Evolutionary conservation across 2,329 filamentous ascomycete genomes (phyloP).

Genomic region (Decorospora gaudefroyi): DNA sequence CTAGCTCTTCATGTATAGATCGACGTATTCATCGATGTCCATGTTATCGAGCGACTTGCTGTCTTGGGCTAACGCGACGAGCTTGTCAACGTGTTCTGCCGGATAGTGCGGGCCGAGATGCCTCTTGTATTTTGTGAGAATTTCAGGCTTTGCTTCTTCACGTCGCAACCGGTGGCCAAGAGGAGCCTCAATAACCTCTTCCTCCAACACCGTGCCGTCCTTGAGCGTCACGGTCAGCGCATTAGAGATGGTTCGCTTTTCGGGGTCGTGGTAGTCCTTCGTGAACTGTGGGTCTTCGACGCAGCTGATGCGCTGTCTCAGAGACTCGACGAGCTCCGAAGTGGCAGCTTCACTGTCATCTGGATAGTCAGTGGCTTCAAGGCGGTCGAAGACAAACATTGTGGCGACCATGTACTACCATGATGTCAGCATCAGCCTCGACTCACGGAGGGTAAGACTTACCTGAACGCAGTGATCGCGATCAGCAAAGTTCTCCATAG

Average conservation of each 20-base stretch:
- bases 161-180: slow-evolving; percentile 88
- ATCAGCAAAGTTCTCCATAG: slow-evolving; percentile 99
- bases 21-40: slow-evolving; percentile 90
- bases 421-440: slow-evolving; percentile 26
- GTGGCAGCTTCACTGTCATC: slow-evolving; percentile 92
- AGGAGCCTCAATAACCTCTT: slow-evolving; percentile 91
- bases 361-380: slow-evolving; percentile 90
- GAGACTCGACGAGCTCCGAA: slow-evolving; percentile 83
- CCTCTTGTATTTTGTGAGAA: slow-evolving; percentile 91
- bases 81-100: slow-evolving; percentile 75
- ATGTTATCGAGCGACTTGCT: slow-evolving; percentile 74
- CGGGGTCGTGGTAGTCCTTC: slow-evolving; percentile 90
- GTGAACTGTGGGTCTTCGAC: slow-evolving; percentile 97
- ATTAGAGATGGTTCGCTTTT: slow-evolving; percentile 95
- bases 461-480: slow-evolving; percentile 97
- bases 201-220: slow-evolving; percentile 87
- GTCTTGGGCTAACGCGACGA: slow-evolving; percentile 80
- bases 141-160: slow-evolving; percentile 97
- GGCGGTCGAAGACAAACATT: slow-evolving; percentile 93
- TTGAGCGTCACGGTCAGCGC: slow-evolving; percentile 92
- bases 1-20: slow-evolving; percentile 70
- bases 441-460: slow-evolving; percentile 18
- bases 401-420: slow-evolving; percentile 87
- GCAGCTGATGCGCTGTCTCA: slow-evolving; percentile 92
- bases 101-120: slow-evolving; percentile 85